These are phyloP conservation scores for Apiospora malaysiana DNA, from an alignment of 2,329 filamentous ascomycete species.

Conservation along the genomic window DNA sequence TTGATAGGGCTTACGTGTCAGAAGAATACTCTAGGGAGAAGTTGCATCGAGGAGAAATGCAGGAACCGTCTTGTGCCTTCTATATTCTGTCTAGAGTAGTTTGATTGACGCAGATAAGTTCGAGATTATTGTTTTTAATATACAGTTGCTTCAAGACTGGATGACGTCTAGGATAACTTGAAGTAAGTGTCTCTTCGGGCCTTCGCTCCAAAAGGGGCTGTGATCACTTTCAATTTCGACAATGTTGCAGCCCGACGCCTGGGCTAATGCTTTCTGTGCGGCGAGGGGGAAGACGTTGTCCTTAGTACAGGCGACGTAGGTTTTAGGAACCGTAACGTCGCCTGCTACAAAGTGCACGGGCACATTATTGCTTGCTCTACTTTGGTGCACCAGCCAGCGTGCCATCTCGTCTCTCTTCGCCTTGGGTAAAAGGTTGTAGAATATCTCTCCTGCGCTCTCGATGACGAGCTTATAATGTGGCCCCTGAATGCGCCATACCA, in stretches of 20 bases:
- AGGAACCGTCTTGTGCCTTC: not conserved
- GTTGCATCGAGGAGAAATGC: not conserved
- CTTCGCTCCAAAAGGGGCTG: constrained; percentile 31
- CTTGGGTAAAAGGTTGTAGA: constrained; percentile 22
- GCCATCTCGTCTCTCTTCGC: not conserved
- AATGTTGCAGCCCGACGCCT: constrained; percentile 26
- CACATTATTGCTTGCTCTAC: constrained; percentile 28
- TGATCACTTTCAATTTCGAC: constrained; percentile 31
- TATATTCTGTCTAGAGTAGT: not conserved
- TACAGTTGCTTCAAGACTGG: not conserved
- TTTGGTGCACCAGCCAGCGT: constrained; percentile 26
- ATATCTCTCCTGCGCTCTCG: constrained; percentile 4
- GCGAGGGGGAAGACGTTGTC: constrained; percentile 30
- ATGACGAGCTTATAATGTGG: not conserved
- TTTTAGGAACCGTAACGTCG: constrained; percentile 33
- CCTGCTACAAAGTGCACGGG: constrained; percentile 29
- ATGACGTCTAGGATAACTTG: not conserved
- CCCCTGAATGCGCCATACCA: not conserved
- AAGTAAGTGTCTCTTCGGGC: constrained; percentile 10
- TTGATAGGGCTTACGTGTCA: not conserved
- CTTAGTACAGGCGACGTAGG: constrained; percentile 35
- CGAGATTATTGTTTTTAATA: not conserved
- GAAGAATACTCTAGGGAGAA: too few relatives aligned
- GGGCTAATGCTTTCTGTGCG: constrained; percentile 32
- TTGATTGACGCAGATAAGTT: not conserved